A percentile compares a stretch with the other conserved stretches of the same genome.
Evolutionary conservation across 257 asterid genomes (phyloP).

Genomic region (Paraleonurus japonicus): DNA sequence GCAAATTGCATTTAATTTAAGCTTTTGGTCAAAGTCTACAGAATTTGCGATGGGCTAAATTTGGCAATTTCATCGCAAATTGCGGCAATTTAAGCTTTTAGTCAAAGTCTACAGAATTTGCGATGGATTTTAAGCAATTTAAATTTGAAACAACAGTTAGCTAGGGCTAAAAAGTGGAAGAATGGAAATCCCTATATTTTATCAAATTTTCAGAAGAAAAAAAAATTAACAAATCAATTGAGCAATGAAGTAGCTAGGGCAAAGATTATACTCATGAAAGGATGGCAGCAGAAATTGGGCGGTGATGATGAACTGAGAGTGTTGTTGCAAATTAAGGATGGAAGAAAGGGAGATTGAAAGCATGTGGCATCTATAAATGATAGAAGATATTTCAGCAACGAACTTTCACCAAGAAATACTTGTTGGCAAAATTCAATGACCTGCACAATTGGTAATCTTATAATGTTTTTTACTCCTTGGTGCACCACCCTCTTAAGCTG

Average conservation of each 20-base stretch:
- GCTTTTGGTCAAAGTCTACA: no score
- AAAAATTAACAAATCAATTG: no score
- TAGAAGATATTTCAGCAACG: conserved; percentile 17
- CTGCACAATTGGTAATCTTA: conserved; percentile 25
- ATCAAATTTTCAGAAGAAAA: neutral
- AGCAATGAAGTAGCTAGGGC: neutral
- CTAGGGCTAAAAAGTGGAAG: neutral
- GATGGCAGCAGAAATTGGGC: conserved; percentile 1
- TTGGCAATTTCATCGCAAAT: no score
- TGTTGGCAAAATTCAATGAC: conserved; percentile 30
- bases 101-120: no score
- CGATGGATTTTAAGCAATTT: no score
- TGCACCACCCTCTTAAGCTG: no score
- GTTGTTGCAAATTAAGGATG: conserved; percentile 23
- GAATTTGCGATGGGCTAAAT: no score
- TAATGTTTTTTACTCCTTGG: no score
- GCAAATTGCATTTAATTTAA: no score
- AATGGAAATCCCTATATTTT: neutral
- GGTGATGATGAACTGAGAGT: neutral
- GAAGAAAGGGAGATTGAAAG: conserved; percentile 34
- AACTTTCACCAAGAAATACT: conserved; percentile 13
- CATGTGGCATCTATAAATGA: conserved; percentile 38
- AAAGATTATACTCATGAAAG: conserved; percentile 24
- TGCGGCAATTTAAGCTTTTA: no score
- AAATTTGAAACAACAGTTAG: neutral